These are phyloP conservation scores for Plasmopara muralis DNA, from an alignment of 352 stramenopile genomes.

Conservation along the genomic window DNA sequence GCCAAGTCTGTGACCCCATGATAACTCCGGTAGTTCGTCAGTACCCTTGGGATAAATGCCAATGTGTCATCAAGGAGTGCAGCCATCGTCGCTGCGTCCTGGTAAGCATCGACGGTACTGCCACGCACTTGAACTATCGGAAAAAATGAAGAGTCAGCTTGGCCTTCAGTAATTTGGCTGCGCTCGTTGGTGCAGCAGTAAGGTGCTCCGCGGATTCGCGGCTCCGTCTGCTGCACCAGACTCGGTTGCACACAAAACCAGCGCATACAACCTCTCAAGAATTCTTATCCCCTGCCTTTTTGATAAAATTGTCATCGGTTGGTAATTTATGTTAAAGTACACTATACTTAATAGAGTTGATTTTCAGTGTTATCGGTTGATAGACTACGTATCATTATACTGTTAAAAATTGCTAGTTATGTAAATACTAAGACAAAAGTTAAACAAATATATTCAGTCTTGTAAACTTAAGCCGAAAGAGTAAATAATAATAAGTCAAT, in stretches of 20 bases:
- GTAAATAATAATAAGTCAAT: too few species aligned
- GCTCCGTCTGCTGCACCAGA: conserved; percentile 47
- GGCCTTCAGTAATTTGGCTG: conserved; percentile 43
- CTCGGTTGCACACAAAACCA: conserved; percentile 62
- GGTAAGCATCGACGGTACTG: conserved; percentile 16
- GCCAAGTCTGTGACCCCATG: conserved; percentile 30
- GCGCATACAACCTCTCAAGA: conserved; percentile 34
- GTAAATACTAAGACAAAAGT: too few species aligned
- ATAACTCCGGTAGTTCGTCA: conserved; percentile 36
- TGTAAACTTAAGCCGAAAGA: too few species aligned
- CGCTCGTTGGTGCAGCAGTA: conserved; percentile 36
- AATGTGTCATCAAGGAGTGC: conserved; percentile 33
- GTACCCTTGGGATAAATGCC: conserved; percentile 49
- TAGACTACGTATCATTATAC: too few species aligned
- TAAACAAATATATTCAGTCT: too few species aligned
- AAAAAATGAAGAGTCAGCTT: conserved; percentile 32
- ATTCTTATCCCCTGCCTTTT: too few species aligned
- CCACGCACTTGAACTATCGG: conserved; percentile 29
- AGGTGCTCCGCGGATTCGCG: conserved; percentile 54
- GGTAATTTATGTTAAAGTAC: too few species aligned
- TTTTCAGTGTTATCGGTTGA: too few species aligned
- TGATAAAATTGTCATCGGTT: too few species aligned
- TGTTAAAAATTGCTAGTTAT: too few species aligned
- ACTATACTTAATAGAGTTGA: too few species aligned
- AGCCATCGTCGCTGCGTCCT: conserved; percentile 35